A percentile compares a stretch with the other conserved stretches of the same genome.
phyloP scores from a whole-genome alignment of 192 early-diverging fungal species.

The Coemansia sp. region DNA sequence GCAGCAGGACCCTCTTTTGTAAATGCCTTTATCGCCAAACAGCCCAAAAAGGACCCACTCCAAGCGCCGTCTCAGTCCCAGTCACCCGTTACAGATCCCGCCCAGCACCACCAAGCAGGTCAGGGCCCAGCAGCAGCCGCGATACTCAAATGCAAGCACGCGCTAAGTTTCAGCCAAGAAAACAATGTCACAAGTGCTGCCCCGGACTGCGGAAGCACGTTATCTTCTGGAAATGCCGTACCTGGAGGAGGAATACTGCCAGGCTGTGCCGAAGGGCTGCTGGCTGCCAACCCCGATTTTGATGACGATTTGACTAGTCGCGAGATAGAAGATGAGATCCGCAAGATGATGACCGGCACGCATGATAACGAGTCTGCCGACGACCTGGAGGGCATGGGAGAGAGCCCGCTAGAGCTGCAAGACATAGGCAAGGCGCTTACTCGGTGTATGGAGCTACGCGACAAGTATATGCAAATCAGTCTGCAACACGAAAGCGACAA shows the following conservation, averaged over 20 bases:
- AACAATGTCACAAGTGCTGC: background rate
- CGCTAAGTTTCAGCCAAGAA: background rate
- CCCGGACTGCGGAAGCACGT: background rate
- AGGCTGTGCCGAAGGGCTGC: background rate
- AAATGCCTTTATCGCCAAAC: conserved; percentile 18
- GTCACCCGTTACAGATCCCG: background rate
- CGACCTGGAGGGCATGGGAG: conserved; percentile 33
- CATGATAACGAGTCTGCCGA: conserved; percentile 12
- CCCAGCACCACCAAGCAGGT: background rate
- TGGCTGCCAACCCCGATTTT: background rate
- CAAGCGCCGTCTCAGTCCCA: background rate
- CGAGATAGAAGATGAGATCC: conserved; percentile 44
- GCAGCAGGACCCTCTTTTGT: conserved; percentile 22
- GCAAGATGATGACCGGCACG: conserved; percentile 43
- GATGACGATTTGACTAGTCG: conserved; percentile 31
- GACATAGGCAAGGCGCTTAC: conserved; percentile 57
- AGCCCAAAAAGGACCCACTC: conserved; percentile 4
- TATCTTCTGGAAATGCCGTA: background rate
- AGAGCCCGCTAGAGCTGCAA: conserved; percentile 36
- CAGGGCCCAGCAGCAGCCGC: conserved; percentile 29
- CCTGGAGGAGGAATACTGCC: background rate
- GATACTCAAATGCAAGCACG: conserved; percentile 19
- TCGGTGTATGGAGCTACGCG: conserved; percentile 76
- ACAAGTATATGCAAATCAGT: conserved; percentile 81
- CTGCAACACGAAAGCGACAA: conserved; percentile 78